A percentile compares a stretch with the other conserved stretches of the same genome.
Evolutionary conservation across 1,284 basidiomycete species (phyloP).

Genomic region (Ustilago trichophora): DNA sequence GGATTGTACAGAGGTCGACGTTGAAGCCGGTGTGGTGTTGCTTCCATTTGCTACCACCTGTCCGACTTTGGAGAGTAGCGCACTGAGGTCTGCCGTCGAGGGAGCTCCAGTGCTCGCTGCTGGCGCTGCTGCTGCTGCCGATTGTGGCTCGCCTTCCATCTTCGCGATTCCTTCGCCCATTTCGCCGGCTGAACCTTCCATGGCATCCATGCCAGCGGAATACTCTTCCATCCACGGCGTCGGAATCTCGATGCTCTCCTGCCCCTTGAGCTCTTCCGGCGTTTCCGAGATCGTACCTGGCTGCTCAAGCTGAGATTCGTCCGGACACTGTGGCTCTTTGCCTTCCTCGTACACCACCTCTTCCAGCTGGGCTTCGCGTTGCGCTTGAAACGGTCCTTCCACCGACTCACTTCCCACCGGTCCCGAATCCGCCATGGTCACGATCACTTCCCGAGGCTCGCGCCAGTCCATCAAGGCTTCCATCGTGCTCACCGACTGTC

Average conservation of each 20-base stretch:
- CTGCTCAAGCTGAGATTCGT: slow-evolving; percentile 21
- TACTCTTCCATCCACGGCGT: slow-evolving; percentile 15
- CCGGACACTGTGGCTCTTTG: slow-evolving; percentile 6
- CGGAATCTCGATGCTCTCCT: slow-evolving; percentile 6
- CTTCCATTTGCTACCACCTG: slow-evolving; percentile 2
- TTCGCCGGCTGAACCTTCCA: background rate
- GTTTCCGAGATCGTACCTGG: slow-evolving; percentile 16
- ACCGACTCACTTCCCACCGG: slow-evolving; percentile 31
- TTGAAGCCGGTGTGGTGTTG: background rate
- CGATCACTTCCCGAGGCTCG: slow-evolving; percentile 15
- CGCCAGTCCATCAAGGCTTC: slow-evolving; percentile 53
- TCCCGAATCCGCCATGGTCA: background rate
- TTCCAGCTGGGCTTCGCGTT: slow-evolving; percentile 14
- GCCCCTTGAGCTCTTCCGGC: slow-evolving; percentile 11
- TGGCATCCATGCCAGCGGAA: background rate
- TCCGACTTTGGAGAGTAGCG: slow-evolving; percentile 15
- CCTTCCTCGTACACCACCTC: slow-evolving; percentile 5
- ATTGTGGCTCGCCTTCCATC: too few species aligned
- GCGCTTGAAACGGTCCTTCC: slow-evolving; percentile 36
- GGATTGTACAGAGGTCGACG: too few species aligned
- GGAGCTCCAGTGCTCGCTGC: background rate
- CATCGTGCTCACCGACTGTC: slow-evolving; percentile 49
- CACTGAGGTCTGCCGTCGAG: slow-evolving; percentile 7
- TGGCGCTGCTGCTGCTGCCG: too few species aligned
- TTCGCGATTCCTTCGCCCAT: too few species aligned